Percentiles rank a stretch among this genome's conserved stretches.
These are phyloP conservation scores for Aegilops umbellulata DNA, from an alignment of 176 grass and related monocot genomes.

Conservation along the genomic window DNA sequence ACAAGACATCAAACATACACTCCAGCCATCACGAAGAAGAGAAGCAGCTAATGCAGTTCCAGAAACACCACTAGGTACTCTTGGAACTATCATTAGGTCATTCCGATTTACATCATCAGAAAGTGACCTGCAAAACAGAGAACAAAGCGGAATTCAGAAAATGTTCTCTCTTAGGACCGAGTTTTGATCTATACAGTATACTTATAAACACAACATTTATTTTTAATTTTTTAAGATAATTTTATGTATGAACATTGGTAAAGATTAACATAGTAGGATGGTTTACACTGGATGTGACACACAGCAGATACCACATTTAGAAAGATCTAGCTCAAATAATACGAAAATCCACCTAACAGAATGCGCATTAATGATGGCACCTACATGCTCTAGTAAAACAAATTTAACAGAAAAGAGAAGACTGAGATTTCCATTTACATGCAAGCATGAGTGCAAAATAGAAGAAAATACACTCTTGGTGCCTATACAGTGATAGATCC, in stretches of 20 bases:
- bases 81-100: slow-evolving; percentile 73
- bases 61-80: slow-evolving; percentile 78
- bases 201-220: background rate
- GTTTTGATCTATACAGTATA: background rate
- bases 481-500: background rate
- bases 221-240: background rate
- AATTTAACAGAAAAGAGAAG: background rate
- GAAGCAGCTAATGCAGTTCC: slow-evolving; percentile 96
- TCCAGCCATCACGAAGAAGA: slow-evolving; percentile 95
- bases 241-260: background rate
- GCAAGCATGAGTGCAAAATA: background rate
- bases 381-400: background rate
- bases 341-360: background rate
- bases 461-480: background rate
- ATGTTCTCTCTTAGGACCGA: background rate
- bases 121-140: slow-evolving; percentile 48
- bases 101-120: slow-evolving; percentile 45
- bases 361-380: background rate
- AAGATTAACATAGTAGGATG: background rate
- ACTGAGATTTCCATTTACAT: background rate
- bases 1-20: slow-evolving; percentile 54
- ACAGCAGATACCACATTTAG: background rate
- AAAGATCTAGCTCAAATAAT: background rate
- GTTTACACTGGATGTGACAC: background rate
- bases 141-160: background rate